These are phyloP conservation scores for Sordariomycetes sp. DNA, from an alignment of 2,329 filamentous ascomycete species.

Conservation along the genomic window DNA sequence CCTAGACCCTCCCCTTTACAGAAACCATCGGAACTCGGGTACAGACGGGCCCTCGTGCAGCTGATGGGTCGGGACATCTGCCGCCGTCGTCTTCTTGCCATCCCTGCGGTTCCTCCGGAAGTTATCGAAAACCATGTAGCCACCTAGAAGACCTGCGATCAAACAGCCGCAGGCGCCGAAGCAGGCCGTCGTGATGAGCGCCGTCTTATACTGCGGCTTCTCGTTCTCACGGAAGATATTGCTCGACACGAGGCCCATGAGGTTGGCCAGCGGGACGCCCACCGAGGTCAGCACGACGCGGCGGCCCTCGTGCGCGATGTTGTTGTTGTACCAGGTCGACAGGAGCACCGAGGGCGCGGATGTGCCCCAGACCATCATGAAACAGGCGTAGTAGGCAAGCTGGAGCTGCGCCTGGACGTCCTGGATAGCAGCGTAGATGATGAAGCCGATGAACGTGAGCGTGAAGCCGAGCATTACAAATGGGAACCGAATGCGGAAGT, in stretches of 20 bases:
- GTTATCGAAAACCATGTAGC: conserved; percentile 49
- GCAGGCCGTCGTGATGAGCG: conserved; percentile 52
- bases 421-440: conserved; percentile 65
- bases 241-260: conserved; percentile 61
- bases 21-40: conserved; percentile 40
- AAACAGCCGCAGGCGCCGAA: conserved; percentile 52
- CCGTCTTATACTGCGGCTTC: conserved; percentile 55
- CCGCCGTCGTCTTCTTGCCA: conserved; percentile 33
- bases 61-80: conserved; percentile 37
- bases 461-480: conserved; percentile 66
- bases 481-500: conserved; percentile 54
- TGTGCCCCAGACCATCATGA: conserved; percentile 78
- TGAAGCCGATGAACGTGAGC: conserved; percentile 67
- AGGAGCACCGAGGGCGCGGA: conserved; percentile 63
- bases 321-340: conserved; percentile 66
- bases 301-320: conserved; percentile 65
- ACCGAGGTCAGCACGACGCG: conserved; percentile 61
- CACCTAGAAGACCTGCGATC: conserved; percentile 41
- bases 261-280: conserved; percentile 63
- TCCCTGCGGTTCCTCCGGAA: conserved; percentile 39
- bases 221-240: conserved; percentile 59
- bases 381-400: conserved; percentile 64
- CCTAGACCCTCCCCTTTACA: conserved; percentile 12
- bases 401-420: conserved; percentile 44
- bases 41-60: conserved; percentile 35